These are phyloP conservation scores for Chrysoporthe deuterocubensis DNA, from an alignment of 2,329 filamentous ascomycete genomes.

Conservation along the genomic window DNA sequence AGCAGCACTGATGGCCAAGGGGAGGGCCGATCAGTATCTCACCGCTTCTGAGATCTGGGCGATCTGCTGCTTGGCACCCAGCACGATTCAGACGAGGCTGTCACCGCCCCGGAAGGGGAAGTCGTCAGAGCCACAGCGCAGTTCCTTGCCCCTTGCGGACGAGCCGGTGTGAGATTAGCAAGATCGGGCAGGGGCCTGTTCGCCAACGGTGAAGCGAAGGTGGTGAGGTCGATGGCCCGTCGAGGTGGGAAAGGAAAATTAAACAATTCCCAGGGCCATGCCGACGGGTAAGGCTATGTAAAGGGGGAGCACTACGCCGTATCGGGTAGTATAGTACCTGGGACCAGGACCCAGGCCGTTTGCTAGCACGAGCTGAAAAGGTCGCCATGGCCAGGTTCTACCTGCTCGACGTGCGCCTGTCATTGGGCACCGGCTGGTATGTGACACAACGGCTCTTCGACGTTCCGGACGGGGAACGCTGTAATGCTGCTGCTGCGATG, in stretches of 20 bases:
- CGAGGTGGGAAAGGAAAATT: background rate
- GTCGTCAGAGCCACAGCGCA: background rate
- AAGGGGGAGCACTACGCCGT: background rate
- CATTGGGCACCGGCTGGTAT: conserved; percentile 5
- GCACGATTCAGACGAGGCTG: background rate
- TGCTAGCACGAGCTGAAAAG: conserved; percentile 11
- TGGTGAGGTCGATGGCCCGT: background rate
- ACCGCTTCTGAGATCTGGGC: no score
- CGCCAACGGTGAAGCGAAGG: background rate
- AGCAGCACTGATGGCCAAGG: no score
- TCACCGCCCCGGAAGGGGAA: background rate
- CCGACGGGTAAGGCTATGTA: background rate
- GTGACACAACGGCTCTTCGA: conserved; percentile 24
- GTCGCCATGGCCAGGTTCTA: background rate
- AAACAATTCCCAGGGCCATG: background rate
- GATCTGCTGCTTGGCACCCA: no score
- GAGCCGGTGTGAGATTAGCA: conserved; percentile 4
- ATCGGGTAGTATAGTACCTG: background rate
- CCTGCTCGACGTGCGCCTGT: background rate
- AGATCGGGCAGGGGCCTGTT: background rate
- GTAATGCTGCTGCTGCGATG: conserved; percentile 15
- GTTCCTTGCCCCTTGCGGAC: conserved; percentile 2
- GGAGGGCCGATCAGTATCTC: no score
- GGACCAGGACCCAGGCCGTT: background rate
- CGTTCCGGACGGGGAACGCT: conserved; percentile 3